Evolutionary conservation across 495 filamentous ascomycete genomes (phyloP).

Genomic region (Baudoinia panamericana): DNA sequence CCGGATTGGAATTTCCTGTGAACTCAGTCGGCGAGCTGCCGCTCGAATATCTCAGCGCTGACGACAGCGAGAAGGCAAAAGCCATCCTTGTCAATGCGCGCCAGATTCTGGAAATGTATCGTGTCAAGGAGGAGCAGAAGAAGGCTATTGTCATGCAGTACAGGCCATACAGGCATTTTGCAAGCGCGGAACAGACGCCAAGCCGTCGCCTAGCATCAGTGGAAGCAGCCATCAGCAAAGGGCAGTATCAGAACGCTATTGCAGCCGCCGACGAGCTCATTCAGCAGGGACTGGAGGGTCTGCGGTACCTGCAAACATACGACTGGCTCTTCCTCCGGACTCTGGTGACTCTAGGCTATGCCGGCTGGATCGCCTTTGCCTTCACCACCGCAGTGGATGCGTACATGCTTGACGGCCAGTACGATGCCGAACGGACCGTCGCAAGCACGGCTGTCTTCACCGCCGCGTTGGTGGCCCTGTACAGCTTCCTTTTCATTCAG

Average conservation of each 20-base stretch:
- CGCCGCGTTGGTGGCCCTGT: constrained; percentile 59
- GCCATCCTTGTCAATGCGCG: constrained; percentile 76
- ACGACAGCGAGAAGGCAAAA: constrained; percentile 62
- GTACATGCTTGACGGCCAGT: constrained; percentile 66
- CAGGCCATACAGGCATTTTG: constrained; percentile 51
- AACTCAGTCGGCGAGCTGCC: constrained; percentile 95
- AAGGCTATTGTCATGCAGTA: constrained; percentile 61
- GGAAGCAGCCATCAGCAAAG: constrained; percentile 49
- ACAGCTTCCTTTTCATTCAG: constrained; percentile 65
- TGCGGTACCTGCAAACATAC: constrained; percentile 89
- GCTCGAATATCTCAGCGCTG: constrained; percentile 61
- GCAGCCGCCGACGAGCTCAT: constrained; percentile 60
- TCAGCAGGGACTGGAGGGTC: constrained; percentile 61
- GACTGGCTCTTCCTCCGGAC: constrained; percentile 96
- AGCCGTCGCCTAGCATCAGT: constrained; percentile 58
- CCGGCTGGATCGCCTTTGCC: constrained; percentile 94
- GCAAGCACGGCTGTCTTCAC: constrained; percentile 55
- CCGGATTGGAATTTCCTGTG: constrained; percentile 78
- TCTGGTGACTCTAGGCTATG: constrained; percentile 84
- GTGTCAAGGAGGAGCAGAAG: constrained; percentile 84
- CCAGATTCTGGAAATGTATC: constrained; percentile 92
- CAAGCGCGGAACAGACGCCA: constrained; percentile 47
- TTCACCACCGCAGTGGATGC: constrained; percentile 82
- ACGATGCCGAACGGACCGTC: constrained; percentile 50
- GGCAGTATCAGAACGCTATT: constrained; percentile 61